A percentile compares a stretch with the other conserved stretches of the same genome.
Conservation (phyloP, 495 filamentous ascomycete species). For the Chlorociboria aeruginascens region DNA sequence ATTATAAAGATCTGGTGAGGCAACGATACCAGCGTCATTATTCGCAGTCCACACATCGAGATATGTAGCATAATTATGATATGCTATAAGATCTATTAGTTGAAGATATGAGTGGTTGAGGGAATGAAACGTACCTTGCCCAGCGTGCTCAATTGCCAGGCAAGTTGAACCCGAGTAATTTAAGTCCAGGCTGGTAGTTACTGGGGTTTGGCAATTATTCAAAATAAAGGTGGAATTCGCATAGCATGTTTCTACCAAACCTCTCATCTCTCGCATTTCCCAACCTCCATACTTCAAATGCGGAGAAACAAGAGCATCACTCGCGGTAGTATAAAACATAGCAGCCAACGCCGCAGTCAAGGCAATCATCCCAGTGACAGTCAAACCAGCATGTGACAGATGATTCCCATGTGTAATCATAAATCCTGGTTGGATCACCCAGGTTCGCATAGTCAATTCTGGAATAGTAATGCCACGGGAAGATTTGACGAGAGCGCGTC, state of each 20-base stretch:
- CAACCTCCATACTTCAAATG: conserved; percentile 42
- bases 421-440: conserved; percentile 40
- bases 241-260: conserved; percentile 44
- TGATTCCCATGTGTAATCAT: conserved; percentile 55
- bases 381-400: conserved; percentile 46
- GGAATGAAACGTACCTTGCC: conserved; percentile 24
- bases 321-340: conserved; percentile 63
- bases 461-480: conserved; percentile 54
- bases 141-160: conserved; percentile 50
- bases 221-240: conserved; percentile 43
- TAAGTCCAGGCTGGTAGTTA: conserved; percentile 27
- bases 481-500: conserved; percentile 42
- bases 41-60: conserved; percentile 34
- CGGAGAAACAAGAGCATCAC: conserved; percentile 58
- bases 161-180: conserved; percentile 37
- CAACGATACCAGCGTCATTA: conserved; percentile 24
- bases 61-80: conserved; percentile 41
- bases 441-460: conserved; percentile 53
- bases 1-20: conserved; percentile 22
- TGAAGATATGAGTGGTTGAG: background rate
- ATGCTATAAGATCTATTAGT: conserved; percentile 22
- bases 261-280: conserved; percentile 32
- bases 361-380: conserved; percentile 44
- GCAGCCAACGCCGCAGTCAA: conserved; percentile 48
- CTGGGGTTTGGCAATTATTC: conserved; percentile 45